A percentile compares a stretch with the other conserved stretches of the same genome.
These are phyloP conservation scores for Termitomyces sp. DNA, from an alignment of 768 basidiomycete genomes.

Conservation along the genomic window DNA sequence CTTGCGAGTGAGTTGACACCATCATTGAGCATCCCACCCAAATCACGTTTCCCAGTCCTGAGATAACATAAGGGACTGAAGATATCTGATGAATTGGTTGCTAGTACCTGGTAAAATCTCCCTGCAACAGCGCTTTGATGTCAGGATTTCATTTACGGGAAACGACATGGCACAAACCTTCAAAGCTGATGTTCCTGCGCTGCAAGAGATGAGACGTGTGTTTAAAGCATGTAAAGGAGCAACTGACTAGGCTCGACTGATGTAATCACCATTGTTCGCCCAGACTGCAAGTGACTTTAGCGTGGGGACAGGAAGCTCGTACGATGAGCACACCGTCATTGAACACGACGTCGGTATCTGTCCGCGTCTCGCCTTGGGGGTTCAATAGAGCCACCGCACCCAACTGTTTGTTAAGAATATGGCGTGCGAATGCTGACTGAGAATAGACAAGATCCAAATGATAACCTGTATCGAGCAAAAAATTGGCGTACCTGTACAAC, in stretches of 20 bases:
- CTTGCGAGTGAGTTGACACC: conserved; percentile 92
- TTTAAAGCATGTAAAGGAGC: conserved; percentile 2
- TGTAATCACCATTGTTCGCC: conserved; percentile 98
- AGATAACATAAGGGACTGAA: conserved; percentile 2
- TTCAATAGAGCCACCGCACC: conserved; percentile 65
- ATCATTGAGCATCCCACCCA: conserved; percentile 89
- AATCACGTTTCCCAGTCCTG: conserved; percentile 94
- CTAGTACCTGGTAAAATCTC: conserved; percentile 77
- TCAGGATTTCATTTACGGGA: neutral
- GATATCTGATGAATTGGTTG: neutral
- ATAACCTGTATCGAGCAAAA: neutral
- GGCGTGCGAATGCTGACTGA: conserved; percentile 87
- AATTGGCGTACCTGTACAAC: conserved; percentile 68
- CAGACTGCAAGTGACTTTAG: conserved; percentile 51
- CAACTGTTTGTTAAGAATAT: conserved; percentile 71
- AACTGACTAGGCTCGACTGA: conserved; percentile 80
- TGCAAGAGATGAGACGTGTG: conserved; percentile 21
- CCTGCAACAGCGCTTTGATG: conserved; percentile 32
- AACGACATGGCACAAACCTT: conserved; percentile 50
- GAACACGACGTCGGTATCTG: conserved; percentile 67
- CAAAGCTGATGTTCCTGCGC: conserved; percentile 92
- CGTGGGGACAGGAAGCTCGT: neutral
- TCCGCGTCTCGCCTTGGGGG: conserved; percentile 43
- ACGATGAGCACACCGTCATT: conserved; percentile 55
- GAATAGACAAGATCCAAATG: neutral